Evolutionary conservation across 106 monocot genomes (phyloP).

Genomic region (Dendrobium catenatum): DNA sequence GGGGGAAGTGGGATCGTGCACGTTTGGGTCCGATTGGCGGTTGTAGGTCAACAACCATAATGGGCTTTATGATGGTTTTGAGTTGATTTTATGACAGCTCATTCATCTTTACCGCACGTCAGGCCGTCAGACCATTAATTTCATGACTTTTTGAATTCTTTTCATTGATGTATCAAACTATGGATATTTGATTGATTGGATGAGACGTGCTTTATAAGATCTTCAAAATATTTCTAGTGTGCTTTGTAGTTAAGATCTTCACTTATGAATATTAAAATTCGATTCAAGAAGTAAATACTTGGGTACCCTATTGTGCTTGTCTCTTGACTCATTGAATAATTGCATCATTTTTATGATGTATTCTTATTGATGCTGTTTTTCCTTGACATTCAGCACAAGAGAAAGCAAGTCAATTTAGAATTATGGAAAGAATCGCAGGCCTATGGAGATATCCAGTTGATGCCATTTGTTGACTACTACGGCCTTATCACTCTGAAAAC

Average conservation of each 20-base stretch:
- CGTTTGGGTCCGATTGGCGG: too few relatives aligned
- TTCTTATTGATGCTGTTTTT: constrained; percentile 4
- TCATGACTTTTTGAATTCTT: not conserved
- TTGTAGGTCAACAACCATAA: not conserved
- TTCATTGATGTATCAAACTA: not conserved
- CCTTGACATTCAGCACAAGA: constrained; percentile 53
- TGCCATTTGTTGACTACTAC: constrained; percentile 98
- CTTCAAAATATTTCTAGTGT: not conserved
- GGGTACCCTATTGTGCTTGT: not conserved
- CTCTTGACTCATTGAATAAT: not conserved
- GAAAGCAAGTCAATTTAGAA: constrained; percentile 68
- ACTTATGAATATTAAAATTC: not conserved
- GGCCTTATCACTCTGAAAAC: constrained; percentile 88
- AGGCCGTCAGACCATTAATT: not conserved
- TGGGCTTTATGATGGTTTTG: not conserved
- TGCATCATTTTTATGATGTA: not conserved
- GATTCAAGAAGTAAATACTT: not conserved
- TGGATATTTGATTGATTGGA: not conserved
- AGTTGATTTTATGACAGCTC: not conserved
- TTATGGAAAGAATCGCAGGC: constrained; percentile 75
- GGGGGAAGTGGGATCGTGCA: too few relatives aligned
- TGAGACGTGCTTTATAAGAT: not conserved
- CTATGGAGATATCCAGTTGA: constrained; percentile 88
- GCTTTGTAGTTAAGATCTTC: not conserved
- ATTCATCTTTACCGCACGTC: not conserved